These are phyloP conservation scores for Prunus davidiana DNA, from an alignment of 306 rosid genomes.

Conservation along the genomic window DNA sequence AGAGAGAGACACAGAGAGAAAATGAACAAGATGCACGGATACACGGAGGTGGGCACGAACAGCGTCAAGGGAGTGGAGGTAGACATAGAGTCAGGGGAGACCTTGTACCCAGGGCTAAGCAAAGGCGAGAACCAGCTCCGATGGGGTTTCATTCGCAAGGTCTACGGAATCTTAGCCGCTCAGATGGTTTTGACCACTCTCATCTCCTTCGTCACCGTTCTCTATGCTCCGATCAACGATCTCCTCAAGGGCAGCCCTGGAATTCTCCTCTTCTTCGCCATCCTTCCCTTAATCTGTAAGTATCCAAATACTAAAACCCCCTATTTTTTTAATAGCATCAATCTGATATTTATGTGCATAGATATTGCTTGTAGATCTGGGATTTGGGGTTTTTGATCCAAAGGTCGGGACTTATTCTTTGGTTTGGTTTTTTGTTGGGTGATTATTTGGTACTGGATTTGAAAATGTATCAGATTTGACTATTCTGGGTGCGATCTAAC, in stretches of 20 bases:
- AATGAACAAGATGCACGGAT: slow-evolving; percentile 33
- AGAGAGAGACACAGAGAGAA: background rate
- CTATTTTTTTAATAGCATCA: background rate
- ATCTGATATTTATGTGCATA: background rate
- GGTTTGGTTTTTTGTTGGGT: background rate
- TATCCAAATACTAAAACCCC: background rate
- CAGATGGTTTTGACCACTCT: slow-evolving; percentile 83
- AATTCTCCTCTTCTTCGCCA: slow-evolving; percentile 66
- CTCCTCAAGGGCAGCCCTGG: slow-evolving; percentile 72
- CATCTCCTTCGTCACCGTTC: slow-evolving; percentile 71
- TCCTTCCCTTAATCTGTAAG: slow-evolving; percentile 81
- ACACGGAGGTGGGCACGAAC: slow-evolving; percentile 38
- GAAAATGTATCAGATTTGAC: background rate
- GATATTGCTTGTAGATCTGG: background rate
- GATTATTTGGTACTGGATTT: background rate
- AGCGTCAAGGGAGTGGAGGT: slow-evolving; percentile 41
- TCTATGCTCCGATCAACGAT: slow-evolving; percentile 65
- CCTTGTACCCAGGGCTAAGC: slow-evolving; percentile 71
- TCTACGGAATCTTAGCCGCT: slow-evolving; percentile 77
- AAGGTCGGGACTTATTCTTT: background rate
- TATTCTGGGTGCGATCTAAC: background rate
- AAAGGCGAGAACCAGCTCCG: slow-evolving; percentile 87
- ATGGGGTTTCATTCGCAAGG: slow-evolving; percentile 97
- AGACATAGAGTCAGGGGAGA: slow-evolving; percentile 89
- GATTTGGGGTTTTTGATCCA: background rate